Percentiles rank a stretch among this genome's conserved stretches.
These are phyloP conservation scores for Cladosporium sp. DNA, from an alignment of 2,329 filamentous ascomycete species.

Conservation along the genomic window DNA sequence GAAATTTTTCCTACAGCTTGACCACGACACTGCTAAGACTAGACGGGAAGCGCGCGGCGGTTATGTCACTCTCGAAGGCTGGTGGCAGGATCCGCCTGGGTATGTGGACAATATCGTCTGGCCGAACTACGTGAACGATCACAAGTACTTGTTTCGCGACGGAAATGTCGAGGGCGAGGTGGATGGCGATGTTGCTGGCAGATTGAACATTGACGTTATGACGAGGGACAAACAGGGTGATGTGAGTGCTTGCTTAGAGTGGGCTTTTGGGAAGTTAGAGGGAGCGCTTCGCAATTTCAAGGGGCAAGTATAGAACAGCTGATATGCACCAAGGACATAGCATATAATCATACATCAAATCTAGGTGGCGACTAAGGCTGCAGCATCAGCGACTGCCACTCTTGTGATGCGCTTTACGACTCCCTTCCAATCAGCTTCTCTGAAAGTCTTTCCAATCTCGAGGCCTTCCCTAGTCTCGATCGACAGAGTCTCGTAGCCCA, in stretches of 20 bases:
- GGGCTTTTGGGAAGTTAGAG: conserved; percentile 33
- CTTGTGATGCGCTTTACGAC: conserved; percentile 84
- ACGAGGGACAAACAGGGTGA: conserved; percentile 25
- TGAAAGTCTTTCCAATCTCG: conserved; percentile 67
- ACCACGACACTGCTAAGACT: conserved; percentile 58
- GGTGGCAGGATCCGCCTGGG: conserved; percentile 90
- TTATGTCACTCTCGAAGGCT: conserved; percentile 77
- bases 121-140: conserved; percentile 84
- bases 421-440: conserved; percentile 80
- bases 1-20: conserved; percentile 72
- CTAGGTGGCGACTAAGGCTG: conserved; percentile 17
- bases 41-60: conserved; percentile 66
- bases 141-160: conserved; percentile 72
- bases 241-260: conserved; percentile 33
- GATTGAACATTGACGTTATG: conserved; percentile 28
- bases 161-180: conserved; percentile 61
- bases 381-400: conserved; percentile 67
- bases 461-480: conserved; percentile 77
- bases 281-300: background rate
- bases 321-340: background rate
- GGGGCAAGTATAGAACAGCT: background rate
- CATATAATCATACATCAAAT: no score
- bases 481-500: conserved; percentile 90
- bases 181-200: conserved; percentile 38
- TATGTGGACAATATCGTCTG: conserved; percentile 95